These are phyloP conservation scores for Monosporascus sp. DNA, from an alignment of 2,329 filamentous ascomycete genomes.

Conservation along the genomic window DNA sequence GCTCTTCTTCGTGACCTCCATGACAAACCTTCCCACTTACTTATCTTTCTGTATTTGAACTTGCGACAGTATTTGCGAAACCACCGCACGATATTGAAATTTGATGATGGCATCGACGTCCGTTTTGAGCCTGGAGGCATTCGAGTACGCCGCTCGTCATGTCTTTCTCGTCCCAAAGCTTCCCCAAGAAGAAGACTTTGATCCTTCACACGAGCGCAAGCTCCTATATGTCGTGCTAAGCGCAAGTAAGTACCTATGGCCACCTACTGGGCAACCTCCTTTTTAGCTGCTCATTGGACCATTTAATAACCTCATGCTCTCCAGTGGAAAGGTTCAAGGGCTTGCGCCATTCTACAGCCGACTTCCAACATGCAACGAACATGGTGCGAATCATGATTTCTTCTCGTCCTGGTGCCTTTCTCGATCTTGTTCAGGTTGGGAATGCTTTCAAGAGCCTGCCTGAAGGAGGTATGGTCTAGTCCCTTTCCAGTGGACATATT, in stretches of 20 bases:
- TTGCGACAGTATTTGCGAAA: neutral
- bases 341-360: neutral
- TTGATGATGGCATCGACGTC: neutral
- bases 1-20: too few species aligned
- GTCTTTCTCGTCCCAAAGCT: neutral
- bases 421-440: neutral
- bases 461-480: neutral
- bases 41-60: too few species aligned
- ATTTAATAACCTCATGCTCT: neutral
- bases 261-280: too few species aligned
- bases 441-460: neutral
- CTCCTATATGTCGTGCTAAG: neutral
- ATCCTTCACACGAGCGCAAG: neutral
- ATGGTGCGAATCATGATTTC: conserved; percentile 1
- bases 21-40: too few species aligned
- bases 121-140: neutral
- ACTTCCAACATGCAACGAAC: neutral
- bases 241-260: neutral
- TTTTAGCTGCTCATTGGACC: neutral
- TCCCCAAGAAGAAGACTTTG: neutral
- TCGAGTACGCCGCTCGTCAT: conserved; percentile 1
- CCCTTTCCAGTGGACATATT: neutral
- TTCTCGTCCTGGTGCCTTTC: neutral
- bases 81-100: neutral
- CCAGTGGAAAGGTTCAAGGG: neutral